phyloP scores from a whole-genome alignment of 225 moss, liverwort and hornwort species.

The Bryoerythrophyllum caledonicum region DNA sequence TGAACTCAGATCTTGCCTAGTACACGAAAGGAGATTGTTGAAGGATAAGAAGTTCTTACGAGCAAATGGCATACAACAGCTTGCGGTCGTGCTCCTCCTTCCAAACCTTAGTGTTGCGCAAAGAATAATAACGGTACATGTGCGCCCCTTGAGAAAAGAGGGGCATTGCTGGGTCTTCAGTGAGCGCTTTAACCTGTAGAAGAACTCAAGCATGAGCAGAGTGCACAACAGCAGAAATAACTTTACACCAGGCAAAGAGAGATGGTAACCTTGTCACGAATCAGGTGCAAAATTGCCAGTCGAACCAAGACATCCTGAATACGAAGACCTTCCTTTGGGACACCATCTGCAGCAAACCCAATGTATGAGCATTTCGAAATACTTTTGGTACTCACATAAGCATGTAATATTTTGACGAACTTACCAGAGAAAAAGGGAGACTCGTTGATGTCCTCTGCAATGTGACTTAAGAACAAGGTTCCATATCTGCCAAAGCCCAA shows the following conservation, averaged over 20 bases:
- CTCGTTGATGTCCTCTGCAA: slow-evolving; percentile 90
- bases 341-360: slow-evolving; percentile 66
- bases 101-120: slow-evolving; percentile 98
- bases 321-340: slow-evolving; percentile 96
- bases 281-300: slow-evolving; percentile 90
- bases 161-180: slow-evolving; percentile 72
- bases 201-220: slow-evolving; percentile 9
- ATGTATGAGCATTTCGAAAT: background rate
- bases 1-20: background rate
- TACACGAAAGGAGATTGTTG: no score
- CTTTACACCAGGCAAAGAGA: background rate
- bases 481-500: slow-evolving; percentile 68
- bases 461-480: slow-evolving; percentile 90
- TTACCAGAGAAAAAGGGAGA: slow-evolving; percentile 68
- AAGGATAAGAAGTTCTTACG: slow-evolving; percentile 35
- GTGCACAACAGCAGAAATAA: background rate
- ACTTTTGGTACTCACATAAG: background rate
- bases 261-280: slow-evolving; percentile 81
- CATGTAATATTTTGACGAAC: background rate
- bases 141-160: slow-evolving; percentile 88
- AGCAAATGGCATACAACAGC: slow-evolving; percentile 88
- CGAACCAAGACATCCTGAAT: slow-evolving; percentile 98
- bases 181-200: slow-evolving; percentile 75
- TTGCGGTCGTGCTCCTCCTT: slow-evolving; percentile 99
- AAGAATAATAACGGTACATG: slow-evolving; percentile 89